Conservation (phyloP, 2,329 filamentous ascomycete genomes). For the Neurospora sp. region DNA sequence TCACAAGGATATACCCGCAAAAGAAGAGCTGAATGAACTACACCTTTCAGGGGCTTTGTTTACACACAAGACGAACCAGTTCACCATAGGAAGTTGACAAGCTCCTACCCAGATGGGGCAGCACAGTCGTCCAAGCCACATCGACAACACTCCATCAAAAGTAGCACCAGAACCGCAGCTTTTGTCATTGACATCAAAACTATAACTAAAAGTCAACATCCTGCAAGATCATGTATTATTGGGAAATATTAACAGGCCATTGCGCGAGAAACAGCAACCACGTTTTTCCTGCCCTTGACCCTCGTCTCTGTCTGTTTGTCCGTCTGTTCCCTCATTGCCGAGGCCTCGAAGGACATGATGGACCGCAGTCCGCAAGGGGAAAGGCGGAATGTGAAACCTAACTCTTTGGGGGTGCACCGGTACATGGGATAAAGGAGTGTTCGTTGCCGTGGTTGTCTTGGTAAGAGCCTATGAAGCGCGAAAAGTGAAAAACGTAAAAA, state of each 20-base stretch:
- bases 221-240: not conserved
- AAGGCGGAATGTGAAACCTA: not conserved
- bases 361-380: not conserved
- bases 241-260: not conserved
- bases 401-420: not conserved
- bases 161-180: not conserved
- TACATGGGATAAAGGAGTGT: not conserved
- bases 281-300: not conserved
- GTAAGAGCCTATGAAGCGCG: not conserved
- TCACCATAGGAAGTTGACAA: not conserved
- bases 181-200: not conserved
- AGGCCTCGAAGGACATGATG: not conserved
- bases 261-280: not conserved
- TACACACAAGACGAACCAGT: not conserved
- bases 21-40: not conserved
- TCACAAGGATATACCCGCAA: not conserved
- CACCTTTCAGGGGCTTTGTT: not conserved
- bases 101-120: not conserved
- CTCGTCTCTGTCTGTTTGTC: not conserved
- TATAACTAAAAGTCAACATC: constrained; percentile 8
- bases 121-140: not conserved
- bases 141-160: not conserved
- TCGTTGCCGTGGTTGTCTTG: not conserved
- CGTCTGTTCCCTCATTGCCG: not conserved
- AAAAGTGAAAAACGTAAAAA: not conserved